phyloP scores from a whole-genome alignment of 768 basidiomycete species.

The Phylloporus rhodoxanthus region DNA sequence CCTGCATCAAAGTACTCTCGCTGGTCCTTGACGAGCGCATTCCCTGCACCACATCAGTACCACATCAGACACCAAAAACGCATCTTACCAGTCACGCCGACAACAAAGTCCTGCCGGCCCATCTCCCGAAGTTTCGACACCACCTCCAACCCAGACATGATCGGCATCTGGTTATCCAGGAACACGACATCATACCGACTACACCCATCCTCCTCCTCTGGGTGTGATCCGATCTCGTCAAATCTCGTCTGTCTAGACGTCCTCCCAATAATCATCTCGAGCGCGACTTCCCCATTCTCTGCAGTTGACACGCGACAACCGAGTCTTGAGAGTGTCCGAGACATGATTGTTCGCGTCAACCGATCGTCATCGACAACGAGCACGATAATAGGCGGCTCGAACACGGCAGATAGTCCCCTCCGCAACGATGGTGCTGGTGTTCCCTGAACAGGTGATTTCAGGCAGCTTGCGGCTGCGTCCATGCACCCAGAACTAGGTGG shows the following conservation, averaged over 20 bases:
- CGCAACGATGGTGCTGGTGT: constrained; percentile 8
- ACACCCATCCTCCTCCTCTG: neutral
- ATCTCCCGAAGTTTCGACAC: constrained; percentile 59
- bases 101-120: constrained; percentile 71
- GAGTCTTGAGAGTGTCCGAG: constrained; percentile 66
- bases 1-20: constrained; percentile 71
- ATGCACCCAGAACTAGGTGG: constrained; percentile 1
- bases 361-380: constrained; percentile 82
- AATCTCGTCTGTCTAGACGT: neutral
- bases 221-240: neutral
- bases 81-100: constrained; percentile 64
- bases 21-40: constrained; percentile 57
- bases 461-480: constrained; percentile 6
- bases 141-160: constrained; percentile 68
- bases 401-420: constrained; percentile 15
- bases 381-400: constrained; percentile 54
- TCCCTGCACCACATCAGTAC: constrained; percentile 35
- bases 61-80: neutral
- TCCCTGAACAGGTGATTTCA: constrained; percentile 12
- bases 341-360: constrained; percentile 77
- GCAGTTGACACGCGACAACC: constrained; percentile 77
- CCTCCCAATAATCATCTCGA: constrained; percentile 60
- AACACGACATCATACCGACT: constrained; percentile 42
- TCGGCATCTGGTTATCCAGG: constrained; percentile 77
- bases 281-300: constrained; percentile 76